Evolutionary conservation across 495 filamentous ascomycete genomes (phyloP), one percentile per base, ranked within the genome.

Genomic region (Cercophora samala): DNA sequence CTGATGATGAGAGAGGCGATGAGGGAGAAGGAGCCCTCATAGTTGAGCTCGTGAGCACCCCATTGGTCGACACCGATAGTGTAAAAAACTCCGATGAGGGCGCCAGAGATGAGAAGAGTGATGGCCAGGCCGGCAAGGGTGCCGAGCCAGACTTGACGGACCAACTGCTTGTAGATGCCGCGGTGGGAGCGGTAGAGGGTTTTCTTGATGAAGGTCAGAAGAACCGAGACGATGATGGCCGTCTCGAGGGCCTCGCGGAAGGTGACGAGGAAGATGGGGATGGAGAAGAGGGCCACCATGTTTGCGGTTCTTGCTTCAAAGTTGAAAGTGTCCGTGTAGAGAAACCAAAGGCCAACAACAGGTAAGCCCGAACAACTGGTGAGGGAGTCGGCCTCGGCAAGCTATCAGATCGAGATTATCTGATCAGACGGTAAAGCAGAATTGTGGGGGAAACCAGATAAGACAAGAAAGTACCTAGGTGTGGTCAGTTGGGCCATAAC

Each of bases 181-280:
- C 79, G 72, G 29, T 87, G 79, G 17, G 85, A 83, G 11, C 87
- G 87, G 60, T 77, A 80, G 37, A 95, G 82, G 0, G 89, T 88
- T 70, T 93, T 90, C 72, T 92, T 93, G 58, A 95, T 79, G 72
- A 92, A 95, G 25, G 91, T 87, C 59, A 96, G 81, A 3, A 96
- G 81, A 21, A 95, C 88, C 2, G 92, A 94, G 51, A 95, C 88
- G 66, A 96, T 89, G 72, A 95, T 89, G 66, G 83, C 87, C 0
- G 88, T 90, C 76, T 96, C 92, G 23, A 96, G 78, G 42, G 88
- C 88, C 81, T 96, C 92, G 73, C 92, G 89, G 72, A 95, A 93
- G 71, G 87, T 86, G 74, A 96, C 89, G 79, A 96, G 93, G 78
- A 95, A 96, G 59, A 95, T 85, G 61, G 87, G 87, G 11, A 90